Percentiles rank a stretch among this genome's conserved stretches.
Evolutionary conservation across 164 flowering plant species (phyloP).

Genomic region (Kingdonia uniflora): DNA sequence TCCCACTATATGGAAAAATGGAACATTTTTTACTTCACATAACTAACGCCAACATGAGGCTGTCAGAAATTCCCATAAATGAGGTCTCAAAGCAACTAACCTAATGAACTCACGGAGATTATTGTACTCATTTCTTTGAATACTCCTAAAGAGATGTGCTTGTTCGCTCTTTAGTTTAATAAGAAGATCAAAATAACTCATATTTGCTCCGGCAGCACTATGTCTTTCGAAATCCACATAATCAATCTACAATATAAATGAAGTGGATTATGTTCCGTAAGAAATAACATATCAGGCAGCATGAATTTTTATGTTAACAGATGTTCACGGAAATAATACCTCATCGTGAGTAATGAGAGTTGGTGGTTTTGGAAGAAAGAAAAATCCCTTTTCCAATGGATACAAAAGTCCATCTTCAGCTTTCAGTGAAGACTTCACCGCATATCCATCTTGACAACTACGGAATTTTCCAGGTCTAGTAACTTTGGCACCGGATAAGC

Average conservation of each 20-base stretch:
- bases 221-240: slow-evolving; percentile 96
- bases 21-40: background rate
- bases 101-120: slow-evolving; percentile 78
- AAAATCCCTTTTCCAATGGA: slow-evolving; percentile 94
- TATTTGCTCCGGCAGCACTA: slow-evolving; percentile 89
- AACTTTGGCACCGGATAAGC: slow-evolving; percentile 85
- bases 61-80: background rate
- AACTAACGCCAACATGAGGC: background rate
- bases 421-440: slow-evolving; percentile 94
- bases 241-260: slow-evolving; percentile 45
- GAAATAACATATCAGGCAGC: too few species aligned
- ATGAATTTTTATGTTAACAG: too few species aligned
- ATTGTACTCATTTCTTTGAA: slow-evolving; percentile 91
- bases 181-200: slow-evolving; percentile 95
- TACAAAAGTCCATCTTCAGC: slow-evolving; percentile 97
- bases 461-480: slow-evolving; percentile 95
- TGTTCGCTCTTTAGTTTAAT: slow-evolving; percentile 74
- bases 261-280: slow-evolving; percentile 20
- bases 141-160: slow-evolving; percentile 89
- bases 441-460: slow-evolving; percentile 93
- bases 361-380: slow-evolving; percentile 97
- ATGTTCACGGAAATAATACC: too few species aligned
- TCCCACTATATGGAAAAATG: slow-evolving; percentile 37
- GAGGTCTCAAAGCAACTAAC: slow-evolving; percentile 21
- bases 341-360: slow-evolving; percentile 97